Base-by-base conservation (phyloP, 2,329 filamentous ascomycete species). In the Cercospora zeina region DNA sequence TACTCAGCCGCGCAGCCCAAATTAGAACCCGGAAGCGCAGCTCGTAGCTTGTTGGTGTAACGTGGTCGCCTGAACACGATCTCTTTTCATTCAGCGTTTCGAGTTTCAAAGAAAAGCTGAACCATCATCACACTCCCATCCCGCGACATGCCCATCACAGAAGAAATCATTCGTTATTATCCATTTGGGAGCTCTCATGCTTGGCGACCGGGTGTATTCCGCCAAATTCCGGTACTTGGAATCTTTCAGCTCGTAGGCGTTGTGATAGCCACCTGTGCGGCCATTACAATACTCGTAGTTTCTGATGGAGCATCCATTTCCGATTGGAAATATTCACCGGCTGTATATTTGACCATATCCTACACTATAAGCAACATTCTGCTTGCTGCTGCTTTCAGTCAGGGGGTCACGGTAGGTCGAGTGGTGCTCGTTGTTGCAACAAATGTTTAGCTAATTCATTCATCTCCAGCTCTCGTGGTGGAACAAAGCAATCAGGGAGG, bases 401-500 rank as follows among this genome's bases (percentile, higher is more conserved):
- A 37, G 14, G 14, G 36, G 5, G 14, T 37, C 11, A 37, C 14
- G 14, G 36, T 37, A 37, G 14, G 36, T 11, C 14, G 11, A 37
- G 31, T 34, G 2, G 2, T 8, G 8, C 31, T 8, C 11, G 8
- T 5, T 34, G 31, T 34, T 34, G 24, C 24, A 27, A 27, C 31
- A 10, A 13, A 34, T 34, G 2, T 8, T 34, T 34, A 13, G 31
- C 31, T 34, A 8, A 10, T 13, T 9, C 4, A 10, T 9, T 8
- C 8, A 9, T 34, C 31, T 2, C 4, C 9, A 34, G 31, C 31
- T 34, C 31, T 4, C 31, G 31, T 62, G 61, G 56, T 62, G 61
- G 61, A 54, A 30, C n/a, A 59, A 54, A 50, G 61, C 55, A 8
- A 49, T 55, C 14, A 51, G 16, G 24, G 47, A 54, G 6, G 55